Evolutionary conservation across 306 rosid species (phyloP), one percentile per base, ranked within the genome.

Genomic region (Pyrus pyrifolia): DNA sequence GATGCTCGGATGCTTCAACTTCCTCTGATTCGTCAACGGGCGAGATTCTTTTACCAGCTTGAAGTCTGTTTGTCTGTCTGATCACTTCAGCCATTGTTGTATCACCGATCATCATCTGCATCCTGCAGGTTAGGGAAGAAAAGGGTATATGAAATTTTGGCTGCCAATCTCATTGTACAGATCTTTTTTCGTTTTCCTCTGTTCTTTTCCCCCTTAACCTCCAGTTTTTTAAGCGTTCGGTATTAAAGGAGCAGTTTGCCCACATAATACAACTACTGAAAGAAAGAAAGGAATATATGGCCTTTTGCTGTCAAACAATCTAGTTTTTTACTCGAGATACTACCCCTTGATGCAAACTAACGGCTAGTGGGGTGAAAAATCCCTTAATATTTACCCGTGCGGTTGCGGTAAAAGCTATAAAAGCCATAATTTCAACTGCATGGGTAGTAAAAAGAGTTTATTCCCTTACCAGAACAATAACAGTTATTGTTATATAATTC

Each of bases 121-220:
- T 73, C 59, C 81, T 79, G 87, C 86, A 27, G 82, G 83, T 81
- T 81, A 73, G 67, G 67, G 64, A 59, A 25, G 27, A 74, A 80
- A 71, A 35, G 76, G 84, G 81, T 65, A 80, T 73, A 72, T 82
- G 89, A 82, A 83, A 80, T 85, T 89, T 89, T 88, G 89, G 89
- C 78, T 89, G 82, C 85, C 86, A 78, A 83, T 88, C 81, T 83
- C 87, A 84, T 84, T 93, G 98, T 94, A 91, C 93, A 94, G 87
- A 83, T 42, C 52, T 12, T 49, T 25, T 64, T 45, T 80, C 67
- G 40, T 33, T 74, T 58, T 58, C 15, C 22, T 25, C 33, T 57
- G 8, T 49, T 49, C 18, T 49, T 49, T 49, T 51, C n/a, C 66
- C 74, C 80, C 83, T 25, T 81, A 33, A 82, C 68, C 83, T 69